Percentiles rank a stretch among this genome's conserved stretches.
These are phyloP conservation scores for Aureoboletus auriporus DNA, from an alignment of 768 basidiomycete genomes.

Conservation along the genomic window DNA sequence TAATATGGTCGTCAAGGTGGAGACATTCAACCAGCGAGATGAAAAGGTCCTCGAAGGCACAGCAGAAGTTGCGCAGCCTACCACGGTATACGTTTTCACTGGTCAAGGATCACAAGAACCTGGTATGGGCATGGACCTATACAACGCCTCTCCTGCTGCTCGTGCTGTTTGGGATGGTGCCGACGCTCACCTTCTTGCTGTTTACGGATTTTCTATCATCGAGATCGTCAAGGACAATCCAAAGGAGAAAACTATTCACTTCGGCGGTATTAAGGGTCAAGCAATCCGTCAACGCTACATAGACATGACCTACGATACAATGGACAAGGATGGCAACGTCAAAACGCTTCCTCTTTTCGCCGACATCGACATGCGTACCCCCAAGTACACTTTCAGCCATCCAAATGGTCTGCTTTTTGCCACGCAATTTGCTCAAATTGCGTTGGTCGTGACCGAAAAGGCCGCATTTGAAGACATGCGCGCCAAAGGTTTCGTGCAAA, in stretches of 20 bases:
- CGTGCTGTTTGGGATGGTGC: conserved; percentile 97
- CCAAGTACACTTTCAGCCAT: conserved; percentile 97
- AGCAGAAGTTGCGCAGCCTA: conserved; percentile 89
- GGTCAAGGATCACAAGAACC: conserved; percentile 98
- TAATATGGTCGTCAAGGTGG: conserved; percentile 86
- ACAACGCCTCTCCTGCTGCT: conserved; percentile 88
- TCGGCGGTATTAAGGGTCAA: conserved; percentile 98
- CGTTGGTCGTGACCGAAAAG: conserved; percentile 96
- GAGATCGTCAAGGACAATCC: conserved; percentile 99
- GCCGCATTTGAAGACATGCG: conserved; percentile 99
- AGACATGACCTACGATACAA: conserved; percentile 97
- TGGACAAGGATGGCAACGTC: conserved; percentile 93
- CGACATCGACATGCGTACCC: conserved; percentile 92
- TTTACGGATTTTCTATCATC: conserved; percentile 97
- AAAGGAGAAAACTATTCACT: conserved; percentile 97
- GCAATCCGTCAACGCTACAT: conserved; percentile 98
- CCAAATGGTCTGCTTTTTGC: conserved; percentile 94
- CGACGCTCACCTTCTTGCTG: conserved; percentile 86
- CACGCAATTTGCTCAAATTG: conserved; percentile 98
- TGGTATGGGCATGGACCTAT: conserved; percentile 99
- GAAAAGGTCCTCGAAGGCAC: conserved; percentile 92
- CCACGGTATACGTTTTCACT: conserved; percentile 95
- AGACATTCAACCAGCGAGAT: conserved; percentile 77
- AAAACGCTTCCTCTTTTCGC: conserved; percentile 95
- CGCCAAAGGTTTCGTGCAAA: conserved; percentile 91